Evolutionary conservation across 1,139 yeast genomes (phyloP).

Genomic region (Candida tropicalis): DNA sequence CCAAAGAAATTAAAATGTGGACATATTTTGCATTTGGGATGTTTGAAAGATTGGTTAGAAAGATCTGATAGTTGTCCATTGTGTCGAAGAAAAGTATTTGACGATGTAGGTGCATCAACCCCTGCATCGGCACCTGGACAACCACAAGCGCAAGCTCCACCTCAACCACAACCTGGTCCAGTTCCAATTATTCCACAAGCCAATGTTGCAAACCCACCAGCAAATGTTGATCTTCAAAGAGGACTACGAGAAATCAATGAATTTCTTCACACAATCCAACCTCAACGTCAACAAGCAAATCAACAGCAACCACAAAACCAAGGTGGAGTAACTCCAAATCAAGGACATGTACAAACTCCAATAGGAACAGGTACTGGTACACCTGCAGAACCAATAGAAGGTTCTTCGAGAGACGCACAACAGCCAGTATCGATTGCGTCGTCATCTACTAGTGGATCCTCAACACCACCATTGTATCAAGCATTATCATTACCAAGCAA

Average conservation of each 20-base stretch:
- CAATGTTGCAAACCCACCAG: not conserved
- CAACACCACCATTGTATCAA: constrained; percentile 8
- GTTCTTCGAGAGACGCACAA: constrained; percentile 7
- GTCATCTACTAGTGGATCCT: not conserved
- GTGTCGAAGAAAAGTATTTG: constrained; percentile 75
- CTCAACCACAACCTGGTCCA: constrained; percentile 9
- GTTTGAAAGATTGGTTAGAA: constrained; percentile 91
- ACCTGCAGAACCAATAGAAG: constrained; percentile 4
- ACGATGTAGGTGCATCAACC: constrained; percentile 10
- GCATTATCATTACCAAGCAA: constrained; percentile 20
- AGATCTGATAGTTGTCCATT: constrained; percentile 91
- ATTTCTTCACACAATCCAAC: not conserved
- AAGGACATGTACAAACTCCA: not conserved
- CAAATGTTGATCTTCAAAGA: constrained; percentile 6
- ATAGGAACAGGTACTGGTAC: not conserved
- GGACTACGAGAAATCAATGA: constrained; percentile 7
- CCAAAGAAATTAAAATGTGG: constrained; percentile 84
- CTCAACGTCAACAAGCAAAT: constrained; percentile 3
- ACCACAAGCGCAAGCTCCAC: constrained; percentile 7
- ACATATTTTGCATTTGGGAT: constrained; percentile 87
- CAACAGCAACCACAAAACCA: not conserved
- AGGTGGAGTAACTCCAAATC: no score
- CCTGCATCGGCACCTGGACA: constrained; percentile 4
- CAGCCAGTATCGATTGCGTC: constrained; percentile 2
- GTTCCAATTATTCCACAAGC: not conserved